Percentiles rank a stretch among this genome's conserved stretches.
These are phyloP conservation scores for Thymus quinquecostatus DNA, from an alignment of 257 asterid species.

Conservation along the genomic window DNA sequence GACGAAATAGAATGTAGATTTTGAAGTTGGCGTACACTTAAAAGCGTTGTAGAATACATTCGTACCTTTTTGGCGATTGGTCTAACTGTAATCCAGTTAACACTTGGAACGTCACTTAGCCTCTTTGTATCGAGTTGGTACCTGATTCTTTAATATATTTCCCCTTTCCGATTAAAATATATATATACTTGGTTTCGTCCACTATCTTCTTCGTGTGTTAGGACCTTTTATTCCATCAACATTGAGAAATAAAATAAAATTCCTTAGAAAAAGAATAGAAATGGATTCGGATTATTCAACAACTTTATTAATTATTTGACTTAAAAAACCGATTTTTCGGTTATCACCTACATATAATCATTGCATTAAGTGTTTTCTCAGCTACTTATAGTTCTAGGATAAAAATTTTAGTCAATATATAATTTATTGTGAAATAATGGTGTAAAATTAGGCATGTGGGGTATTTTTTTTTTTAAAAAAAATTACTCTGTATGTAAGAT, in stretches of 20 bases:
- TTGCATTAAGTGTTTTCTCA: neutral
- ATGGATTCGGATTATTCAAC: neutral
- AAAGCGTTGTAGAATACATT: no score
- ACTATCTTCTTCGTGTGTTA: neutral
- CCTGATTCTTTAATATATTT: no score
- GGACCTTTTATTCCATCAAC: neutral
- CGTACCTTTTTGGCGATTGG: no score
- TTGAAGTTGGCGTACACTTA: no score
- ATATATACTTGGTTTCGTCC: neutral
- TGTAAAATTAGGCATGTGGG: neutral
- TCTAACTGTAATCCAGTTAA: no score
- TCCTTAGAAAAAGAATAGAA: neutral
- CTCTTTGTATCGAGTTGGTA: no score
- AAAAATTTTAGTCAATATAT: neutral
- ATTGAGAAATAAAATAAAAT: neutral
- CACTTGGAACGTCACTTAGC: no score
- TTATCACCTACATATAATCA: constrained; percentile 21
- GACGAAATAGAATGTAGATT: no score
- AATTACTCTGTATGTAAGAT: no score
- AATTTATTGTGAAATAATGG: constrained; percentile 14
- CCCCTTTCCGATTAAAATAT: no score
- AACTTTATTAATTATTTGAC: neutral
- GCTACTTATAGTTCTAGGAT: neutral
- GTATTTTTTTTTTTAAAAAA: no score
- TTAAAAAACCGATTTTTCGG: constrained; percentile 28